These are phyloP conservation scores for Pestalotiopsis sp. DNA, from an alignment of 2,329 filamentous ascomycete genomes.

Conservation along the genomic window DNA sequence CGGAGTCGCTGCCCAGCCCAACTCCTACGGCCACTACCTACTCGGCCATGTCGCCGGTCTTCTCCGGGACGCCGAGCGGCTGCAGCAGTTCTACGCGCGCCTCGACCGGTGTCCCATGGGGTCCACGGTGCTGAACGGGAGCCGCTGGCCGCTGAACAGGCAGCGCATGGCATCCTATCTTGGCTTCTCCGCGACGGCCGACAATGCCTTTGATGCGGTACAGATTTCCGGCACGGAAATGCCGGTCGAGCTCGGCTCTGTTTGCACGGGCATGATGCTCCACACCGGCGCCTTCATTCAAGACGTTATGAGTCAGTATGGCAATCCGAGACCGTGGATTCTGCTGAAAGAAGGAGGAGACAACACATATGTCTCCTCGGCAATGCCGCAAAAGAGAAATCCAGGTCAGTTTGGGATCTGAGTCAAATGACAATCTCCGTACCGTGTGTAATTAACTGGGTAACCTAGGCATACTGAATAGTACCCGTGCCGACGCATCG, in stretches of 20 bases:
- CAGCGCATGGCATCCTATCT: slow-evolving; percentile 5
- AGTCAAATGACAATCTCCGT: background rate
- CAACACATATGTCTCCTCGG: slow-evolving; percentile 9
- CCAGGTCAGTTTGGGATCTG: background rate
- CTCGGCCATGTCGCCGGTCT: slow-evolving; percentile 8
- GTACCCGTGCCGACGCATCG: slow-evolving; percentile 11
- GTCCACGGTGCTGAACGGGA: slow-evolving; percentile 9
- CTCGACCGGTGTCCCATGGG: slow-evolving; percentile 12
- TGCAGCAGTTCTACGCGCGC: slow-evolving; percentile 10
- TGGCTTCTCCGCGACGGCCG: slow-evolving; percentile 2
- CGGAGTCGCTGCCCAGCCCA: slow-evolving; percentile 13
- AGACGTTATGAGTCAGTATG: slow-evolving; percentile 9
- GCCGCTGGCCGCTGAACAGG: slow-evolving; percentile 8
- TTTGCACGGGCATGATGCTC: slow-evolving; percentile 10
- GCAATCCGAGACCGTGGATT: slow-evolving; percentile 7
- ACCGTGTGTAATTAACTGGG: background rate
- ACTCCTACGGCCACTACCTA: slow-evolving; percentile 14
- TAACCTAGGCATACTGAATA: slow-evolving; percentile 6
- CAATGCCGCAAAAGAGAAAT: slow-evolving; percentile 14
- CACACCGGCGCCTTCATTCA: slow-evolving; percentile 7
- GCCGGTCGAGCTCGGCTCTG: slow-evolving; percentile 7
- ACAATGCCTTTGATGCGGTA: slow-evolving; percentile 13
- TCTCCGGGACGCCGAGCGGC: slow-evolving; percentile 11
- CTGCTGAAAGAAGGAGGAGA: slow-evolving; percentile 8
- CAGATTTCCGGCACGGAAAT: slow-evolving; percentile 12